phyloP scores from a whole-genome alignment of 441 rosid genomes.

The Daphne laureola region DNA sequence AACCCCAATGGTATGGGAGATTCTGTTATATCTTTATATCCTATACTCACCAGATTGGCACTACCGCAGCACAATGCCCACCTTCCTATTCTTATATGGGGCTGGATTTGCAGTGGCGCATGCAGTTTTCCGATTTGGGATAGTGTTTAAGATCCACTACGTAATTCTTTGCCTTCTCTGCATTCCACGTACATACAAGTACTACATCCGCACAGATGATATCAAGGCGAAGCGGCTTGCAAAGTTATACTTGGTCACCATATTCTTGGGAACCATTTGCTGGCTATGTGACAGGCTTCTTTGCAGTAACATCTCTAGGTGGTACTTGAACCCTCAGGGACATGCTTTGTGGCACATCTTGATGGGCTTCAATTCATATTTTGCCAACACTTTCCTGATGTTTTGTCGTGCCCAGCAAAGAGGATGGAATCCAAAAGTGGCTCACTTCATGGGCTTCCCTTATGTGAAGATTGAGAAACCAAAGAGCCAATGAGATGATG shows the following conservation, averaged over 20 bases:
- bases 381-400: slow-evolving; percentile 82
- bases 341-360: slow-evolving; percentile 84
- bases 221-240: slow-evolving; percentile 57
- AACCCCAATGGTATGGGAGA: slow-evolving; percentile 95
- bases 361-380: slow-evolving; percentile 84
- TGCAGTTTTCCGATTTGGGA: slow-evolving; percentile 52
- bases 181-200: slow-evolving; percentile 87
- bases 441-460: slow-evolving; percentile 51
- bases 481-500: slow-evolving; percentile 44
- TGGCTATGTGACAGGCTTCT: slow-evolving; percentile 64
- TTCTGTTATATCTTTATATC: slow-evolving; percentile 85
- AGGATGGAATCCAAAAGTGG: slow-evolving; percentile 74
- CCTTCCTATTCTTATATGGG: slow-evolving; percentile 77
- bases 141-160: slow-evolving; percentile 85
- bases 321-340: slow-evolving; percentile 77
- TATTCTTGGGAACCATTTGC: slow-evolving; percentile 50
- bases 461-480: slow-evolving; percentile 75
- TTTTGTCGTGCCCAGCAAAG: slow-evolving; percentile 87
- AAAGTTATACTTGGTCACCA: slow-evolving; percentile 55
- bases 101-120: slow-evolving; percentile 65
- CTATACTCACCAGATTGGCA: slow-evolving; percentile 98
- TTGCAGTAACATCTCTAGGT: slow-evolving; percentile 44
- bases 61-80: slow-evolving; percentile 88
- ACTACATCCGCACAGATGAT: slow-evolving; percentile 77
- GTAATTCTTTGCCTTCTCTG: slow-evolving; percentile 73